Conservation (phyloP, 108 stramenopile species). For the Stephanodiscus minutulus region DNA sequence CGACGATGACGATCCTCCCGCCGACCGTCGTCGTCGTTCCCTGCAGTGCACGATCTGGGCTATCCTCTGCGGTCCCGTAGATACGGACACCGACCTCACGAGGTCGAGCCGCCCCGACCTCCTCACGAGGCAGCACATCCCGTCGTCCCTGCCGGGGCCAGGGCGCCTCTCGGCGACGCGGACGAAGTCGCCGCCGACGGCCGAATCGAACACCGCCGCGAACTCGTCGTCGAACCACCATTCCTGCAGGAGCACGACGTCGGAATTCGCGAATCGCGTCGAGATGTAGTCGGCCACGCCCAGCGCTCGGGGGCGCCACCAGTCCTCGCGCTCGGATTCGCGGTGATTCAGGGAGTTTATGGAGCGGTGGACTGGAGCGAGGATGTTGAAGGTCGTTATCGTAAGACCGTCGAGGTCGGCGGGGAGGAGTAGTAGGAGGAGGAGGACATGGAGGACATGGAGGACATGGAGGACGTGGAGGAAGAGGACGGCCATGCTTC, state of each 20-base stretch:
- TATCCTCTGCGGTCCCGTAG: conserved; percentile 47
- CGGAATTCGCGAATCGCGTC: conserved; percentile 30
- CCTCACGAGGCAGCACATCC: conserved; percentile 40
- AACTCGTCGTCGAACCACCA: conserved; percentile 50
- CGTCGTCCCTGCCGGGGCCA: conserved; percentile 38
- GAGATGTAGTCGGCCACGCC: conserved; percentile 40
- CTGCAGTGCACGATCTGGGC: conserved; percentile 45
- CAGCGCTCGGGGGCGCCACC: conserved; percentile 48
- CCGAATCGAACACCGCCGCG: conserved; percentile 33
- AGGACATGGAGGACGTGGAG: not conserved
- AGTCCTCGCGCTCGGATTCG: conserved; percentile 48
- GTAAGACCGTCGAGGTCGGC: conserved; percentile 20
- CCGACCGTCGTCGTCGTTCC: conserved; percentile 17
- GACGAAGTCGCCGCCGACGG: conserved; percentile 29
- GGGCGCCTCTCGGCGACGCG: conserved; percentile 46
- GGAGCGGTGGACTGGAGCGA: conserved; percentile 50
- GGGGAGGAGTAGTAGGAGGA: conserved; percentile 5
- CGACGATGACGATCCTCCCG: not conserved
- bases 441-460: not conserved
- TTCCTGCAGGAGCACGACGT: conserved; percentile 47
- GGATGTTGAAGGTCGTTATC: conserved; percentile 53
- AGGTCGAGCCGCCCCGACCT: conserved; percentile 35
- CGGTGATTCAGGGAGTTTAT: conserved; percentile 23
- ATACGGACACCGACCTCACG: conserved; percentile 21
- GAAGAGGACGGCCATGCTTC: not conserved